Percentiles rank a stretch among this genome's conserved stretches.
These are phyloP conservation scores for Meredithiella fracta DNA, from an alignment of 2,329 filamentous ascomycete species.

Conservation along the genomic window DNA sequence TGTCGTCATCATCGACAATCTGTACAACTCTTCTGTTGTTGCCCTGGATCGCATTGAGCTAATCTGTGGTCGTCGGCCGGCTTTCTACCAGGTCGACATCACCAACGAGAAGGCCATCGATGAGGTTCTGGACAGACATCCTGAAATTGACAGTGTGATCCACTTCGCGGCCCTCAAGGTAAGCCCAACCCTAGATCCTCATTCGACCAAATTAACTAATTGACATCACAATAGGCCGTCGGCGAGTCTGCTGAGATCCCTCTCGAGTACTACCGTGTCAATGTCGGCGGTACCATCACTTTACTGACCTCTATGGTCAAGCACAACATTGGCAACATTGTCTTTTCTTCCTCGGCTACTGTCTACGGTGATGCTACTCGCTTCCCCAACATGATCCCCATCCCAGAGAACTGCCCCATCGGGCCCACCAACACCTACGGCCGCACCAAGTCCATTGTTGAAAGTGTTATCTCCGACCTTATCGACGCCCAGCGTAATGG, in stretches of 20 bases:
- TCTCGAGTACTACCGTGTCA: constrained; percentile 94
- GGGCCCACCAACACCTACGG: constrained; percentile 96
- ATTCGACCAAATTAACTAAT: constrained; percentile 1
- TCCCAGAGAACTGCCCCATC: constrained; percentile 90
- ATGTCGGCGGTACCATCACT: constrained; percentile 80
- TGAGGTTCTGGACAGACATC: constrained; percentile 73
- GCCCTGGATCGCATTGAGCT: constrained; percentile 90
- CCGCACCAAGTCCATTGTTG: constrained; percentile 85
- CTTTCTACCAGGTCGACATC: constrained; percentile 74
- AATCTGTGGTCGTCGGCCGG: constrained; percentile 72
- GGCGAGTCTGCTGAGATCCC: constrained; percentile 89
- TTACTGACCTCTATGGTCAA: constrained; percentile 76
- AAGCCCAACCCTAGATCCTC: constrained; percentile 18
- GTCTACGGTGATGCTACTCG: constrained; percentile 96
- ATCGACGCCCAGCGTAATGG: constrained; percentile 76
- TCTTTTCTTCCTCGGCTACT: constrained; percentile 95
- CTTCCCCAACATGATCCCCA: constrained; percentile 96
- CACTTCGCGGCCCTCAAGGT: constrained; percentile 97
- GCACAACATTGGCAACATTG: constrained; percentile 88
- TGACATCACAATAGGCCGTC: constrained; percentile 51
- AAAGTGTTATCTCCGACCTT: constrained; percentile 80
- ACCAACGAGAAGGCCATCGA: constrained; percentile 73
- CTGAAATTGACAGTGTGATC: constrained; percentile 92
- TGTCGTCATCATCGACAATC: constrained; percentile 87
- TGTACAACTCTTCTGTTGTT: constrained; percentile 92